Conservation (phyloP, 441 rosid species). For the Eutrema salsugineum region DNA sequence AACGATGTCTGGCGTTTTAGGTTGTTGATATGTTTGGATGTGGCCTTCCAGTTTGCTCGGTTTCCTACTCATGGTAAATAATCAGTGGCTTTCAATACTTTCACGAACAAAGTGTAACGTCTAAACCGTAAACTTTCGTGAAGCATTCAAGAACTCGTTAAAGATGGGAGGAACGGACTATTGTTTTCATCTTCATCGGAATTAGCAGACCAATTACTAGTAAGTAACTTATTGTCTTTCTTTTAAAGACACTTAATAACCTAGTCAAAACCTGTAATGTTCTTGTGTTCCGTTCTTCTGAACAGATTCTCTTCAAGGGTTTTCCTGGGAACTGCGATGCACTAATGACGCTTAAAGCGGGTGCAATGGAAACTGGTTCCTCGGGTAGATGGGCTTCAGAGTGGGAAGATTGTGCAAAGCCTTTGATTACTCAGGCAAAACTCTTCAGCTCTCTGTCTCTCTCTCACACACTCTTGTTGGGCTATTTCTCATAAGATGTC, state of each 20-base stretch:
- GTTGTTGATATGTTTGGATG: conserved; percentile 99
- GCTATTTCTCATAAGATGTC: conserved; percentile 12
- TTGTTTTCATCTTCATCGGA: conserved; percentile 95
- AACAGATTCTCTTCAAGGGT: conserved; percentile 82
- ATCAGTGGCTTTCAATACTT: conserved; percentile 1
- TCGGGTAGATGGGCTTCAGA: conserved; percentile 82
- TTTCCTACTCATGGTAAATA: conserved; percentile 85
- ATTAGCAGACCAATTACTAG: conserved; percentile 87
- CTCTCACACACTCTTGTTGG: not conserved
- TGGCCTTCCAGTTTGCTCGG: conserved; percentile 98
- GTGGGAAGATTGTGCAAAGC: conserved; percentile 94
- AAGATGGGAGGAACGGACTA: conserved; percentile 79
- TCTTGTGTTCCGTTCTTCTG: conserved; percentile 4
- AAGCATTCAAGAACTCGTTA: conserved; percentile 87
- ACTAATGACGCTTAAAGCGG: conserved; percentile 57
- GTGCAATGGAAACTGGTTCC: conserved; percentile 64
- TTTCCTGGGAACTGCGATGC: conserved; percentile 70
- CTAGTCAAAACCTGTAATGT: not conserved
- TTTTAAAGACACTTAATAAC: not conserved
- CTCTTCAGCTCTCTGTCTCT: not conserved
- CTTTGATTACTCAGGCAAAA: conserved; percentile 65
- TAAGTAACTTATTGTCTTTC: conserved; percentile 31
- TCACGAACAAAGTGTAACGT: not conserved
- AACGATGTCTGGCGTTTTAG: conserved; percentile 32
- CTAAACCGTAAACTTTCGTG: conserved; percentile 11